A percentile compares a stretch with the other conserved stretches of the same genome.
Conservation (phyloP, 768 basidiomycete species). For the Amanita subjunquillea region DNA sequence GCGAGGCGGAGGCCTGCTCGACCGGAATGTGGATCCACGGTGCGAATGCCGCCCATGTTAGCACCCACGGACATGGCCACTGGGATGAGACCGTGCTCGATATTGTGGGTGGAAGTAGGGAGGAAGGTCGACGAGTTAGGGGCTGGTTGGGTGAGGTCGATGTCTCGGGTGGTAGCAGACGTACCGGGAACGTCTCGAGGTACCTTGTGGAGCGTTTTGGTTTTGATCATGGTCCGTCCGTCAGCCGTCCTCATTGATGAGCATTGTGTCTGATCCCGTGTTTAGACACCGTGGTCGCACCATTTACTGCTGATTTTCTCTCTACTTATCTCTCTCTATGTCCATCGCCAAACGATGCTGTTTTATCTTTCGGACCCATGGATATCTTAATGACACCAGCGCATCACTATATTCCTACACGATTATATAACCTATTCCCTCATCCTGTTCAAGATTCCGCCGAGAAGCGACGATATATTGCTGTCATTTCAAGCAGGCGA, state of each 20-base stretch:
- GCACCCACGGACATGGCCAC: slow-evolving; percentile 29
- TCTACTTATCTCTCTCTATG: slow-evolving; percentile 70
- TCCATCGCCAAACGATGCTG: slow-evolving; percentile 63
- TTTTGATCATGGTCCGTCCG: slow-evolving; percentile 55
- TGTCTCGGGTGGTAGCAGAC: slow-evolving; percentile 48
- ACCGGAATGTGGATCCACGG: slow-evolving; percentile 76
- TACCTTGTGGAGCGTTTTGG: slow-evolving; percentile 77
- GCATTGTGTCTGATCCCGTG: not conserved
- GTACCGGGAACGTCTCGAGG: slow-evolving; percentile 55
- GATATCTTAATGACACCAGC: slow-evolving; percentile 71
- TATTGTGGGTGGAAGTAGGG: slow-evolving; percentile 65
- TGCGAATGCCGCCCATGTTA: slow-evolving; percentile 11
- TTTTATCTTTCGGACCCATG: slow-evolving; percentile 75
- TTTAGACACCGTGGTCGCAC: slow-evolving; percentile 58
- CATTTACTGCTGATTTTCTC: slow-evolving; percentile 72
- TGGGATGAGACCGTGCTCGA: slow-evolving; percentile 79
- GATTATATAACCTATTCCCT: slow-evolving; percentile 64
- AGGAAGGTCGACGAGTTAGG: slow-evolving; percentile 63
- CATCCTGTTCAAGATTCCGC: slow-evolving; percentile 73
- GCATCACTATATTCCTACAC: slow-evolving; percentile 63
- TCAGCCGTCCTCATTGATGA: slow-evolving; percentile 3
- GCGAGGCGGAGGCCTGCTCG: slow-evolving; percentile 67
- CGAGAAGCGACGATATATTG: slow-evolving; percentile 68
- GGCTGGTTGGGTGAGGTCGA: slow-evolving; percentile 83
- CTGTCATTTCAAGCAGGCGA: slow-evolving; percentile 62